phyloP scores from a whole-genome alignment of 306 rosid genomes.

The Luffa aegyptiaca region DNA sequence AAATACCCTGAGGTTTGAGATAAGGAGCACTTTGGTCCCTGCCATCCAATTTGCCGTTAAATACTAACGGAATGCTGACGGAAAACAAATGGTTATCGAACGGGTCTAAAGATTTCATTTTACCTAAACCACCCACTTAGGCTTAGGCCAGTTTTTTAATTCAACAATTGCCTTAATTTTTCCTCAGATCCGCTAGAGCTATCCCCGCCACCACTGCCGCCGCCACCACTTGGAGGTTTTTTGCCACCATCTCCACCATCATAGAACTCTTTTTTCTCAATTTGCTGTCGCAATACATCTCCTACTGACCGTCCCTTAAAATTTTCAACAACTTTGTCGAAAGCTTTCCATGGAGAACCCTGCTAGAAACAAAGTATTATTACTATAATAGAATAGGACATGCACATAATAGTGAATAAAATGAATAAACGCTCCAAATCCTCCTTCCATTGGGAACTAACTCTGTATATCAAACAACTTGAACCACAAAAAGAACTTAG shows the following conservation, averaged over 20 bases:
- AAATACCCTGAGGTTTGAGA: no score
- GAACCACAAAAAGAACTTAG: neutral
- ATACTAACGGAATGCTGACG: no score
- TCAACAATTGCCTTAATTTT: neutral
- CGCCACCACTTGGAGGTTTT: constrained; percentile 29
- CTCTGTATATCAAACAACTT: neutral
- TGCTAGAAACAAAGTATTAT: constrained; percentile 6
- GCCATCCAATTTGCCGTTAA: no score
- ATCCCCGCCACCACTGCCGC: constrained; percentile 21
- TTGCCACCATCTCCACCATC: constrained; percentile 40
- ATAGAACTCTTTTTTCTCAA: constrained; percentile 37
- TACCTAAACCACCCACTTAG: no score
- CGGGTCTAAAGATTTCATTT: neutral
- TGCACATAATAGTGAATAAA: neutral
- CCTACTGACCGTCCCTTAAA: constrained; percentile 47
- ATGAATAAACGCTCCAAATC: neutral
- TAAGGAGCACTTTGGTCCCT: no score
- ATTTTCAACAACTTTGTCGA: constrained; percentile 36
- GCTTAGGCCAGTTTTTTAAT: no score
- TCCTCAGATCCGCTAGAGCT: constrained; percentile 51
- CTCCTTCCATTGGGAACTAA: neutral
- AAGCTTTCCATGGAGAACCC: constrained; percentile 41
- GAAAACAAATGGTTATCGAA: no score
- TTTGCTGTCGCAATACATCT: constrained; percentile 48
- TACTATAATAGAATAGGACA: neutral